Conservation (phyloP, 208 protist species). For the Porcisia deanei region DNA sequence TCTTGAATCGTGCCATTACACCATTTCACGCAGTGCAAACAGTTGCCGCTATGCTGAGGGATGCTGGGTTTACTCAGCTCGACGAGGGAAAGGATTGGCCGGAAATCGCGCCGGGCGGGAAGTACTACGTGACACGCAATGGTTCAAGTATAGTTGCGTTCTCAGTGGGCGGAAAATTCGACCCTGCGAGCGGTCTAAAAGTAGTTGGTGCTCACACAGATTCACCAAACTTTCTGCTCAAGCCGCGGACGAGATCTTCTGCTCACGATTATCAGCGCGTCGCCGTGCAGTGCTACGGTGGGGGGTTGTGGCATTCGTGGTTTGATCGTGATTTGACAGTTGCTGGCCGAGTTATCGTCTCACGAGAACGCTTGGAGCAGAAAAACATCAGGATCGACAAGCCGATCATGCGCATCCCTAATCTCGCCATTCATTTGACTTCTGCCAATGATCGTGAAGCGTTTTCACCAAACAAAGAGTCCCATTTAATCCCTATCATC, state of each 20-base stretch:
- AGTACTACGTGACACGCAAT: constrained; percentile 98
- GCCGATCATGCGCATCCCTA: constrained; percentile 95
- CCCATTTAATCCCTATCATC: constrained; percentile 94
- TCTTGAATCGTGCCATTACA: constrained; percentile 66
- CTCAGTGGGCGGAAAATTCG: constrained; percentile 92
- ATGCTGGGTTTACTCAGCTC: constrained; percentile 61
- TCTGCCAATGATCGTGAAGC: constrained; percentile 58
- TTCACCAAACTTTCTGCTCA: constrained; percentile 92
- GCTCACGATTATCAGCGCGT: constrained; percentile 59
- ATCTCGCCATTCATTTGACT: constrained; percentile 96
- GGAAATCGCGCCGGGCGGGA: constrained; percentile 68
- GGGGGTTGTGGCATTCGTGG: constrained; percentile 91
- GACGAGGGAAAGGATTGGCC: constrained; percentile 63
- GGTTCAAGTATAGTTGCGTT: constrained; percentile 96
- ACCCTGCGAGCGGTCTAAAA: constrained; percentile 84
- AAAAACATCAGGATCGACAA: constrained; percentile 84
- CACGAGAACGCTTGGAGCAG: constrained; percentile 35
- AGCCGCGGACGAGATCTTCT: constrained; percentile 55
- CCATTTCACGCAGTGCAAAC: constrained; percentile 83
- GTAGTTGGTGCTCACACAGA: constrained; percentile 98
- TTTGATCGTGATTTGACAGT: constrained; percentile 91
- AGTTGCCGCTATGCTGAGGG: constrained; percentile 41
- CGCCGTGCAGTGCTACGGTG: constrained; percentile 87
- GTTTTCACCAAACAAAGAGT: constrained; percentile 96
- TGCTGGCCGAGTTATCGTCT: constrained; percentile 79